Conservation (phyloP, 768 basidiomycete species). For the Thelephora aurantiotincta region DNA sequence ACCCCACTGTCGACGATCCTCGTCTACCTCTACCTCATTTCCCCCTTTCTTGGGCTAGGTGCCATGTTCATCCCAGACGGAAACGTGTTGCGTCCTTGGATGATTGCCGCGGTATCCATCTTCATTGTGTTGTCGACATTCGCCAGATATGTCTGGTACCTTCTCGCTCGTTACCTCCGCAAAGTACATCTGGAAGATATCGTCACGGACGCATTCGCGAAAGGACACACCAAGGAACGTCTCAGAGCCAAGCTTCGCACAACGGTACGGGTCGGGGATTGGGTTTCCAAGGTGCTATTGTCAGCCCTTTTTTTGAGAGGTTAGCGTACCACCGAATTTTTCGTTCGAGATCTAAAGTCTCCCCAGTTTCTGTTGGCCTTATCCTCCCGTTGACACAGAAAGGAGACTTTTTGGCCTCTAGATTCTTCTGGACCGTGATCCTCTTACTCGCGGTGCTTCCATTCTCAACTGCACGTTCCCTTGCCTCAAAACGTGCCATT, state of each 20-base stretch:
- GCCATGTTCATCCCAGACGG: slow-evolving; percentile 46
- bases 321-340: slow-evolving; percentile 21
- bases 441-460: slow-evolving; percentile 32
- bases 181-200: slow-evolving; percentile 54
- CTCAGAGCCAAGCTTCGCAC: slow-evolving; percentile 29
- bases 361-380: slow-evolving; percentile 38
- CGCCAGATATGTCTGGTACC: slow-evolving; percentile 59
- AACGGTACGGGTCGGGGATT: slow-evolving; percentile 29
- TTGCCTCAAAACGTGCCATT: slow-evolving; percentile 37
- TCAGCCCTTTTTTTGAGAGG: slow-evolving; percentile 53
- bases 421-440: slow-evolving; percentile 24
- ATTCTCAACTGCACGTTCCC: slow-evolving; percentile 38
- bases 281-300: slow-evolving; percentile 32
- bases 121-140: slow-evolving; percentile 48
- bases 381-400: slow-evolving; percentile 34
- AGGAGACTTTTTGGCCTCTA: slow-evolving; percentile 19
- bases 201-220: slow-evolving; percentile 44
- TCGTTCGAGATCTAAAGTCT: slow-evolving; percentile 6
- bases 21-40: slow-evolving; percentile 56
- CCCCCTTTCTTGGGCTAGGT: slow-evolving; percentile 58
- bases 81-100: slow-evolving; percentile 27
- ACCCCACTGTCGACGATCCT: slow-evolving; percentile 40
- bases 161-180: slow-evolving; percentile 60
- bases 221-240: slow-evolving; percentile 35
- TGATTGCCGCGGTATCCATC: slow-evolving; percentile 30